Conservation (phyloP, 2,329 filamentous ascomycete species). For the Pyrenochaeta sp. region DNA sequence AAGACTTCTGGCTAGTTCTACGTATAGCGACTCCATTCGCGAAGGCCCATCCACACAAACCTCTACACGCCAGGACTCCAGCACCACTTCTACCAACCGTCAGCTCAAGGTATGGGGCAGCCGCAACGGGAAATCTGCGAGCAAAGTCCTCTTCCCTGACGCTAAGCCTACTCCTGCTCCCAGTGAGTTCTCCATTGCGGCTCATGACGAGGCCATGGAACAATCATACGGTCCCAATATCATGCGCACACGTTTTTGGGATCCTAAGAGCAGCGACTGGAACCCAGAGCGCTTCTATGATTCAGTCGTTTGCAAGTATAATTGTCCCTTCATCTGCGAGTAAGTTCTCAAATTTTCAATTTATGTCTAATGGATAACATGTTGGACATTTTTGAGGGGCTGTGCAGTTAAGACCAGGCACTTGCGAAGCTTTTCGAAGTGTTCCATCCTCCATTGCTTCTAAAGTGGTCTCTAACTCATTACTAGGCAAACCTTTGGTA, state of each 20-base stretch:
- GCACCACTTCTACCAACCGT: slow-evolving; percentile 8
- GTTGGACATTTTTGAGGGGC: no score
- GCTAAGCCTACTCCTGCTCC: slow-evolving; percentile 40
- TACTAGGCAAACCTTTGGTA: slow-evolving; percentile 36
- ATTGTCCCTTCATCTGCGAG: slow-evolving; percentile 66
- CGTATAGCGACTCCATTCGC: background rate
- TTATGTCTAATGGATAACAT: background rate
- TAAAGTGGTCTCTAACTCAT: slow-evolving; percentile 5
- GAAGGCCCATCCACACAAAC: background rate
- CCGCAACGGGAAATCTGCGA: slow-evolving; percentile 28
- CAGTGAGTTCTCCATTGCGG: slow-evolving; percentile 40
- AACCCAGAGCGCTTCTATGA: slow-evolving; percentile 59
- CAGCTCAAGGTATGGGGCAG: slow-evolving; percentile 33
- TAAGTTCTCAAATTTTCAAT: slow-evolving; percentile 40
- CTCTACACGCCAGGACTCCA: background rate
- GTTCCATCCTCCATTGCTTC: no score
- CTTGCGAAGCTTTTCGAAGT: no score
- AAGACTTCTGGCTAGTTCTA: background rate
- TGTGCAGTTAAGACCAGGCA: no score
- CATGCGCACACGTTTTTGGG: slow-evolving; percentile 53
- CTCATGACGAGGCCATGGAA: slow-evolving; percentile 38
- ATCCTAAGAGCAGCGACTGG: slow-evolving; percentile 61
- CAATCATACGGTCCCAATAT: slow-evolving; percentile 48
- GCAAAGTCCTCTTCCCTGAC: slow-evolving; percentile 47
- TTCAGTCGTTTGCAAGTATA: slow-evolving; percentile 55